phyloP scores from a whole-genome alignment of 768 basidiomycete species.

The Suillus bovinus region DNA sequence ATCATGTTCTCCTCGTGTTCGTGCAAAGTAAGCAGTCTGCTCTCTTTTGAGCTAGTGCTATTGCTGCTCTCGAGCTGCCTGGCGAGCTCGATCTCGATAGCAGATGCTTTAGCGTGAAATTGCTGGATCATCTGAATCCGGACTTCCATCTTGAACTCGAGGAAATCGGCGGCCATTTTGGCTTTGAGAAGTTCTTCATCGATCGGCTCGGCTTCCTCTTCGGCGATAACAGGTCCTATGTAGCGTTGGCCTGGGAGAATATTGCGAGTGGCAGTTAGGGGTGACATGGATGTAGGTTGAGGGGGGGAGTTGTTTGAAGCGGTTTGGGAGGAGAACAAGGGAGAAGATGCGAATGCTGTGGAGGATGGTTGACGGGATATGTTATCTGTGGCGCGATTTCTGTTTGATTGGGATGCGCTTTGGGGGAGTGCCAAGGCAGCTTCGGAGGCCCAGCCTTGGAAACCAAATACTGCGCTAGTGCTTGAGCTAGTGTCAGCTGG shows the following conservation, averaged over 20 bases:
- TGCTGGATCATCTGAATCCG: constrained; percentile 37
- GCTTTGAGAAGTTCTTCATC: constrained; percentile 31
- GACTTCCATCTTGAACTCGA: constrained; percentile 30
- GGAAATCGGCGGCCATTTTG: constrained; percentile 35
- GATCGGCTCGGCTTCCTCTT: constrained; percentile 29
- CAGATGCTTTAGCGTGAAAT: constrained; percentile 31
- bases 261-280: constrained; percentile 20
- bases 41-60: constrained; percentile 31
- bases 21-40: constrained; percentile 28
- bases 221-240: constrained; percentile 30
- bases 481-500: constrained; percentile 15
- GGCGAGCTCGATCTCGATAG: constrained; percentile 32
- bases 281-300: constrained; percentile 24
- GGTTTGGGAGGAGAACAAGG: constrained; percentile 15
- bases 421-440: constrained; percentile 21
- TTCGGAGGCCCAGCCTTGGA: constrained; percentile 35
- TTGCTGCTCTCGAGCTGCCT: constrained; percentile 24
- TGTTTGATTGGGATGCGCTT: constrained; percentile 8
- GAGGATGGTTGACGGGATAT: constrained; percentile 27
- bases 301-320: constrained; percentile 32
- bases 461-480: constrained; percentile 18
- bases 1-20: constrained; percentile 35
- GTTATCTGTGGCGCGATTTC: constrained; percentile 29
- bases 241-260: constrained; percentile 31
- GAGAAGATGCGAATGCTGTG: constrained; percentile 22